Percentiles rank a stretch among this genome's conserved stretches.
phyloP scores from a whole-genome alignment of 805 yeast species.

The Wickerhamiella vanderwaltii region DNA sequence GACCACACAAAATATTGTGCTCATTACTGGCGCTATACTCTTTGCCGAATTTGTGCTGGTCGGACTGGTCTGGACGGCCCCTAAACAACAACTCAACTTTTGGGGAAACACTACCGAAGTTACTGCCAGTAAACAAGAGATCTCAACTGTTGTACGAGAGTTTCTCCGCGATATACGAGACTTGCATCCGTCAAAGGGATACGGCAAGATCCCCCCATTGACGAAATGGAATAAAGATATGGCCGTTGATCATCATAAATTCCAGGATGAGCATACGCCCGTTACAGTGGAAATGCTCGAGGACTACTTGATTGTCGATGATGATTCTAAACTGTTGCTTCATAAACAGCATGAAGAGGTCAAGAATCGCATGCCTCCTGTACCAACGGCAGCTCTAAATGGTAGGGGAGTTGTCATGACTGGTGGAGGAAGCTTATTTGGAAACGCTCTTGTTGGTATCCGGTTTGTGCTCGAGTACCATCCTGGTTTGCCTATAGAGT shows the following conservation, averaged over 20 bases:
- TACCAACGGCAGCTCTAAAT: neutral
- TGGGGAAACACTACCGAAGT: too few relatives aligned
- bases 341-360: slow-evolving; percentile 4
- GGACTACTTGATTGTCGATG: slow-evolving; percentile 2
- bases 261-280: slow-evolving; percentile 1
- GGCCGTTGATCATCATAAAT: slow-evolving; percentile 2
- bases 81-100: too few relatives aligned
- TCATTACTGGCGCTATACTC: too few relatives aligned
- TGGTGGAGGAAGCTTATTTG: slow-evolving; percentile 70
- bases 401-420: slow-evolving; percentile 54
- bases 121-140: too few relatives aligned
- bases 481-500: slow-evolving; percentile 62
- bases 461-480: slow-evolving; percentile 55
- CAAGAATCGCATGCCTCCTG: slow-evolving; percentile 2
- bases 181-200: slow-evolving; percentile 3
- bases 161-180: slow-evolving; percentile 1
- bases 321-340: neutral
- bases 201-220: slow-evolving; percentile 3
- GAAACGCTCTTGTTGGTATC: slow-evolving; percentile 55
- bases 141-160: neutral
- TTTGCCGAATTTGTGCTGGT: too few relatives aligned
- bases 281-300: slow-evolving; percentile 3
- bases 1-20: too few relatives aligned
- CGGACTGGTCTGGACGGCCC: too few relatives aligned
- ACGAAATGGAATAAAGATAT: neutral